Evolutionary conservation across 495 filamentous ascomycete species (phyloP), one percentile per base, ranked within the genome.

Genomic region (Xylaria sp.): DNA sequence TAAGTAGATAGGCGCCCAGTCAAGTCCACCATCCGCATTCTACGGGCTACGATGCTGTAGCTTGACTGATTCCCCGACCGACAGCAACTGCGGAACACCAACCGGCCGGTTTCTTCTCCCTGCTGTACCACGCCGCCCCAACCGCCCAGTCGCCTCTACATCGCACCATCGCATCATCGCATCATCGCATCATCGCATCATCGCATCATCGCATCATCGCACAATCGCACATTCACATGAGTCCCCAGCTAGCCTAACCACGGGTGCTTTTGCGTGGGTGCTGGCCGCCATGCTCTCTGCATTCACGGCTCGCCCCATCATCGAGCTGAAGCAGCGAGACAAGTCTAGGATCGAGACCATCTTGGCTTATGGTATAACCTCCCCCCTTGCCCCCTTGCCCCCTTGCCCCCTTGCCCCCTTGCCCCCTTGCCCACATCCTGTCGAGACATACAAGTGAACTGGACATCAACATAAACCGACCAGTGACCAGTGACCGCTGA

Each of bases 271-370:
- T 41, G 46, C 76, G 66, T 78, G 77, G 78, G 73, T 71, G 71
- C 71, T 77, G 33, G 63, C 35, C 24, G 85, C 85, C 84, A 99
- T 99, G 96, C 90, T 98, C 82, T 97, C 96, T 83, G 95, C 97
- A 80, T 99, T 99, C 84, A 95, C 91, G 73, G 94, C 96, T 86
- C 93, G 93, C 78, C 92, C 97, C 72, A 92, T 98, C 76, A 91
- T 98, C 85, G 96, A 99, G 91, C 91, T 99, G 71, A 95, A 92
- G 83, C 90, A 90, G 77, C 90, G 93, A 77, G 96, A 98, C 87
- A 97, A 95, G 83, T 97, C 93, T 59, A 93, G 90, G 86, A 97
- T 99, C 79, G 95, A 98, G 81, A 93, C 93, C 6, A 91, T 98
- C 68, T 87, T 98, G 46, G 92, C 96, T 71, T 94, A 97, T 82